Evolutionary conservation across 2,329 filamentous ascomycete genomes (phyloP).

Genomic region (Xylaria sp.): DNA sequence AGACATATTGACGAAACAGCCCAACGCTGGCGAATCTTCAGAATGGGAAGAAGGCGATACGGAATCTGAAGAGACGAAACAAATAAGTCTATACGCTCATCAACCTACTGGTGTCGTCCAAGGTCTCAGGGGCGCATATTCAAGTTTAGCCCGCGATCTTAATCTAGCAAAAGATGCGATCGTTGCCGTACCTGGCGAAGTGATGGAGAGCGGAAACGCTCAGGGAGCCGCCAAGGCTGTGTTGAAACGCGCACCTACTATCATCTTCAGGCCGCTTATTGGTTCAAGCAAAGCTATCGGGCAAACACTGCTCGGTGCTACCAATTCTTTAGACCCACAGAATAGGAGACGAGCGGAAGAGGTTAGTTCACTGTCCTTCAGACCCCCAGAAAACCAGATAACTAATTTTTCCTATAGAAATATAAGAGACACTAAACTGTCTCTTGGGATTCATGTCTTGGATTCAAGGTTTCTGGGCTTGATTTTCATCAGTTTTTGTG

Average conservation of each 20-base stretch:
- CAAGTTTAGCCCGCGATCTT: constrained; percentile 86
- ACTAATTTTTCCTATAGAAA: constrained; percentile 33
- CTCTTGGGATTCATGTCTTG: constrained; percentile 14
- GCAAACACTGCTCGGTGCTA: constrained; percentile 89
- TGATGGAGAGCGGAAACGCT: constrained; percentile 86
- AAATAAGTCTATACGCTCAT: constrained; percentile 91
- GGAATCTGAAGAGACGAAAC: constrained; percentile 76
- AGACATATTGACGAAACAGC: constrained; percentile 70
- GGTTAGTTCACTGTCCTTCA: constrained; percentile 68
- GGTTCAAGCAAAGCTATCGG: constrained; percentile 89
- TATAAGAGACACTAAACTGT: constrained; percentile 41
- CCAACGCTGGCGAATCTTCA: constrained; percentile 50
- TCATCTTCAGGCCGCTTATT: constrained; percentile 89
- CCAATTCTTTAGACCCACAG: constrained; percentile 86
- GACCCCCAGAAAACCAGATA: not conserved
- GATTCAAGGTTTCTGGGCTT: constrained; percentile 19
- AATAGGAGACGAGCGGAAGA: constrained; percentile 86
- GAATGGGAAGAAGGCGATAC: constrained; percentile 68
- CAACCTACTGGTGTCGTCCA: constrained; percentile 91
- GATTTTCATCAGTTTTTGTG: constrained; percentile 26
- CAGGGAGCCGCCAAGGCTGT: constrained; percentile 83
- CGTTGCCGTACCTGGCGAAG: constrained; percentile 90
- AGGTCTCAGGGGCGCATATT: constrained; percentile 83
- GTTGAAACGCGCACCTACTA: constrained; percentile 84
- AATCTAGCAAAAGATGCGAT: constrained; percentile 88